Conservation (phyloP, 2,329 filamentous ascomycete species). For the Arthrobotrys musiformis region DNA sequence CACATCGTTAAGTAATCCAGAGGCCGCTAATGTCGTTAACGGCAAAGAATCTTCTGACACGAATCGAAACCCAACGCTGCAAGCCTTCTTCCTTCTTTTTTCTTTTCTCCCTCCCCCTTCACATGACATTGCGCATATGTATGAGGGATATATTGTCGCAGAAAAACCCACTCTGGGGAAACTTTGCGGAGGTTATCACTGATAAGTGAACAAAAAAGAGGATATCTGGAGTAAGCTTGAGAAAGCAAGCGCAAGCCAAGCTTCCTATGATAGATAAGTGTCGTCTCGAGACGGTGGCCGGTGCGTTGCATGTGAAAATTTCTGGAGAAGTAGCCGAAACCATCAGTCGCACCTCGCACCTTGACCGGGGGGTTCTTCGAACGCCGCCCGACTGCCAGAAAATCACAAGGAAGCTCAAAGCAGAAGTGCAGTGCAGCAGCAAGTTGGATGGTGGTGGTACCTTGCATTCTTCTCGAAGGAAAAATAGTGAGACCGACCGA, state of each 20-base stretch:
- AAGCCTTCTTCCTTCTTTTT: neutral
- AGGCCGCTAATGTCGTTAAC: slow-evolving; percentile 7
- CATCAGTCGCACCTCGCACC: slow-evolving; percentile 43
- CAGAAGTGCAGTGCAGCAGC: neutral
- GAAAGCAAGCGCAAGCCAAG: neutral
- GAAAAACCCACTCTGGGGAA: slow-evolving; percentile 39
- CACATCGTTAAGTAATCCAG: slow-evolving; percentile 25
- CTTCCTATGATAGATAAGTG: slow-evolving; percentile 16
- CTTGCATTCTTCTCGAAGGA: slow-evolving; percentile 41
- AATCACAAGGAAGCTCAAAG: slow-evolving; percentile 38
- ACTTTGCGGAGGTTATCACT: slow-evolving; percentile 41
- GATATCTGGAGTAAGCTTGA: slow-evolving; percentile 33
- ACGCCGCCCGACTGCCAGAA: slow-evolving; percentile 32
- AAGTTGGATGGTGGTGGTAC: slow-evolving; percentile 28
- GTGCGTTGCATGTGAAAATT: slow-evolving; percentile 52
- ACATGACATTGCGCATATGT: slow-evolving; percentile 30
- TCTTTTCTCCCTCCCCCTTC: slow-evolving; percentile 4
- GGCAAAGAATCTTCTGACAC: slow-evolving; percentile 18
- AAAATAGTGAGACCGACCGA: slow-evolving; percentile 6
- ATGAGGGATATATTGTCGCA: slow-evolving; percentile 42
- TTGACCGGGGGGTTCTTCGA: slow-evolving; percentile 35
- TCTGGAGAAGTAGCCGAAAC: slow-evolving; percentile 43
- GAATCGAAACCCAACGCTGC: neutral
- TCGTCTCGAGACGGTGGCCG: slow-evolving; percentile 20
- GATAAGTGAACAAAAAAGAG: slow-evolving; percentile 6